A percentile compares a stretch with the other conserved stretches of the same genome.
These are phyloP conservation scores for Striga asiatica DNA, from an alignment of 257 asterid genomes.

Conservation along the genomic window DNA sequence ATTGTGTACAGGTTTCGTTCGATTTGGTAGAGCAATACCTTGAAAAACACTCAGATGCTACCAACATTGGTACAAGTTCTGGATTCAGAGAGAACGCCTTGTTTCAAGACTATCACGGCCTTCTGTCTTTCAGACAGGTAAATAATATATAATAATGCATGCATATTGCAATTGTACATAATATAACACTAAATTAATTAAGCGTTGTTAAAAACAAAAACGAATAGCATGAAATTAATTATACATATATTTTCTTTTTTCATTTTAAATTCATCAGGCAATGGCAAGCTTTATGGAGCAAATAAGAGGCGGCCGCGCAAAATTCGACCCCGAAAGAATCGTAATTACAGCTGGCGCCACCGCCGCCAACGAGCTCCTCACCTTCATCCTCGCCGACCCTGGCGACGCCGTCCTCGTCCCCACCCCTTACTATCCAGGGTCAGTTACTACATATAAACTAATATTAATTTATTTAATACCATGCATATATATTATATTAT, in stretches of 20 bases:
- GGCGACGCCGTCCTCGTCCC: constrained; percentile 87
- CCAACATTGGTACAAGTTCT: constrained; percentile 21
- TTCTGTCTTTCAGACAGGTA: constrained; percentile 66
- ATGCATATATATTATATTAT: neutral
- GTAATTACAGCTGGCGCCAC: constrained; percentile 96
- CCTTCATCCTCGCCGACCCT: constrained; percentile 73
- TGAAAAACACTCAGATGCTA: constrained; percentile 33
- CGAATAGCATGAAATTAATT: neutral
- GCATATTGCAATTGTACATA: too few species aligned
- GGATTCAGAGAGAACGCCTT: constrained; percentile 73
- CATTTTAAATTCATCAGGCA: constrained; percentile 34
- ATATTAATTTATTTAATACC: neutral
- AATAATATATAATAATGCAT: too few species aligned
- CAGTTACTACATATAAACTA: neutral
- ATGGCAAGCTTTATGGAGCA: constrained; percentile 89
- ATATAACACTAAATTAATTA: too few species aligned
- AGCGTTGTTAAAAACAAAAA: too few species aligned
- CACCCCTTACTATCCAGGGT: constrained; percentile 98
- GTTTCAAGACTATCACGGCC: constrained; percentile 95
- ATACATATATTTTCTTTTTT: too few species aligned
- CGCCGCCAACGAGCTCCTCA: constrained; percentile 74
- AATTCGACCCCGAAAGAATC: constrained; percentile 59
- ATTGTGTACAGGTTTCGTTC: constrained; percentile 48
- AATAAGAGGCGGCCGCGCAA: constrained; percentile 71
- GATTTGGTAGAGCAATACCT: constrained; percentile 68